A percentile compares a stretch with the other conserved stretches of the same genome.
Conservation (phyloP, 768 basidiomycete species). For the Russula sp. region DNA sequence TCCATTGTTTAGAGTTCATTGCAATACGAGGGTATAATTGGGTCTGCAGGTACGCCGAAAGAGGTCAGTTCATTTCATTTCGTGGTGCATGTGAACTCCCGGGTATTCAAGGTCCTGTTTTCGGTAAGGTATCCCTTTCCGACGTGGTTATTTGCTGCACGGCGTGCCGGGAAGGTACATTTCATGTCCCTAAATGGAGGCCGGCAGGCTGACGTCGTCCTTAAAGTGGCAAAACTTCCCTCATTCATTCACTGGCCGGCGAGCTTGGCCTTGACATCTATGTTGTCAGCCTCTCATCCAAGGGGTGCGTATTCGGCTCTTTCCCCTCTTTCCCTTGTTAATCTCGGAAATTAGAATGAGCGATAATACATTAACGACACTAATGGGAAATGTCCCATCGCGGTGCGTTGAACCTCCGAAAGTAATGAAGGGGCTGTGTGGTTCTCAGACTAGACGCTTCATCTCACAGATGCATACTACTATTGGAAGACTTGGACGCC, state of each 20-base stretch:
- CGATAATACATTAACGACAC: constrained; percentile 77
- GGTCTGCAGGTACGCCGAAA: constrained; percentile 71
- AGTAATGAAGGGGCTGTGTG: constrained; percentile 8
- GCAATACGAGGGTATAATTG: background rate
- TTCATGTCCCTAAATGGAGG: background rate
- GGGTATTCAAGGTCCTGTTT: constrained; percentile 4
- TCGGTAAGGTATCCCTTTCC: constrained; percentile 74
- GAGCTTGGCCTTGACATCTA: constrained; percentile 88
- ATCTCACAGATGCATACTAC: constrained; percentile 69
- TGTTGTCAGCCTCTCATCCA: constrained; percentile 81
- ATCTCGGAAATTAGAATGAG: constrained; percentile 57
- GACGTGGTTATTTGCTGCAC: constrained; percentile 77
- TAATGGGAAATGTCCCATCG: constrained; percentile 83
- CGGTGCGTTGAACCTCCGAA: constrained; percentile 40
- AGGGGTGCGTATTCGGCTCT: constrained; percentile 50
- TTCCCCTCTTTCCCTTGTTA: constrained; percentile 14
- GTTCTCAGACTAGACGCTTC: constrained; percentile 22
- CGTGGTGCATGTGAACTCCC: background rate
- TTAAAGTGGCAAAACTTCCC: constrained; percentile 72
- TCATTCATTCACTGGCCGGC: constrained; percentile 79
- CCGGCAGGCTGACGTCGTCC: constrained; percentile 22
- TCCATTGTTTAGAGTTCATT: constrained; percentile 23
- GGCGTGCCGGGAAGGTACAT: constrained; percentile 78
- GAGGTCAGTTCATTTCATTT: constrained; percentile 47
- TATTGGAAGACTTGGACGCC: constrained; percentile 91